Base-by-base conservation (phyloP, 306 rosid species). In the Trichosanthes cucumerina region DNA sequence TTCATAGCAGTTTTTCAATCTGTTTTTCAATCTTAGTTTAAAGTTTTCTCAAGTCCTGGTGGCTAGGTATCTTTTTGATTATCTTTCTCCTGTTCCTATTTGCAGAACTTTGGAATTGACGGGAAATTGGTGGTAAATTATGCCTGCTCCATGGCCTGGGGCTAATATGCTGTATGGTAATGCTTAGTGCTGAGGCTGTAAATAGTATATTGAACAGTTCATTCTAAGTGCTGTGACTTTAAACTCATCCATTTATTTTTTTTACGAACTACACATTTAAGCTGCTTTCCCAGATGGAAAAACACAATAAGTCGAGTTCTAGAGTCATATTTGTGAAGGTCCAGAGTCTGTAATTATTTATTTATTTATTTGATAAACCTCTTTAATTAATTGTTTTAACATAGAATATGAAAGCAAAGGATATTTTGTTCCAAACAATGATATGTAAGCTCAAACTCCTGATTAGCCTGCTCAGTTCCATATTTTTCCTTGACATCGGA, bases 111-210 rank as follows among this genome's bases (percentile, higher is more conserved):
- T 79, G 97, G 99, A 69, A 85, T 91, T 80, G 99, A 95, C 75
- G 99, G 99, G 47, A 92, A 95, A 82, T 87, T 95, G 82, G 91
- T 95, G 69, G 91, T 90, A 62, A 90, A 91, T 82, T 91, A 92
- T 78, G 96, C 99, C 38, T 91, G 92, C 83, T 91, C 97, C 76
- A 92, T 95, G 97, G 99, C 97, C 36, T 95, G 97, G 97, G 97
- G 97, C 82, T 92, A 84, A 86, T 46, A 38, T 81, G 78, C 79
- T 47, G 33, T 44, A 21, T 76, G 66, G 79, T 75, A 82, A 77
- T 81, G 76, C 83, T 65, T n/a, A 68, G 31, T 60, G 44, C 36
- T 38, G 58, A 43, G 23, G 63, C 44, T 72, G 58, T 49, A 72
- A 72, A 56, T 54, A 53, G 59, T 54, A 19, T 56, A 36, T 57